Percentiles rank a stretch among this genome's conserved stretches.
Conservation (phyloP, 2,329 filamentous ascomycete species). For the Calonectria pseudoturangicola region DNA sequence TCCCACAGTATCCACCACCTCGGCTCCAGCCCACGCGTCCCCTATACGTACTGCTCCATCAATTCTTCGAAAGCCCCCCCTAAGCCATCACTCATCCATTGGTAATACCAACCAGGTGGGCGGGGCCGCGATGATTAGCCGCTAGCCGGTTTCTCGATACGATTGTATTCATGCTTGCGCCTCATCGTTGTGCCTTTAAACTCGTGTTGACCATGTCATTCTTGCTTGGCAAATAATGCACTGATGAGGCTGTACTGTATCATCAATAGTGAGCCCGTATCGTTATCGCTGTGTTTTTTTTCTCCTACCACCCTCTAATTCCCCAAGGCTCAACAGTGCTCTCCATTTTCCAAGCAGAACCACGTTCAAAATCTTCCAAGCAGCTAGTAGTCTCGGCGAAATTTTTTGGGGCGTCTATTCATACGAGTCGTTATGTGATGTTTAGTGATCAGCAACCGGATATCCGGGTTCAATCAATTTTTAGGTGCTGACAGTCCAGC, state of each 20-base stretch:
- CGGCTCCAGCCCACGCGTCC: conserved; percentile 35
- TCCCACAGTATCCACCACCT: conserved; percentile 32
- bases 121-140: conserved; percentile 16
- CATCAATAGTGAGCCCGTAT: not conserved
- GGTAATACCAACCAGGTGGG: not conserved
- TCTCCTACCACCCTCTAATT: not conserved
- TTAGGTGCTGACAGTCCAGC: conserved; percentile 35
- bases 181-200: conserved; percentile 11
- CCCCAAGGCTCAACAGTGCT: not conserved
- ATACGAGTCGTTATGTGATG: not conserved
- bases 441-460: conserved; percentile 22
- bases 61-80: conserved; percentile 16
- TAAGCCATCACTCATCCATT: conserved; percentile 17
- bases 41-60: conserved; percentile 8
- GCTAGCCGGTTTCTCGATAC: conserved; percentile 6
- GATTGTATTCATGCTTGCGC: conserved; percentile 9
- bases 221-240: conserved; percentile 29
- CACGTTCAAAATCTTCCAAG: conserved; percentile 22
- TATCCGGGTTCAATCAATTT: conserved; percentile 37
- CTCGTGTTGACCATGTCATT: conserved; percentile 40
- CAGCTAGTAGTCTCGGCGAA: conserved; percentile 9
- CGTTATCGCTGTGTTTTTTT: not conserved
- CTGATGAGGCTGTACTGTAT: not conserved
- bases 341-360: not conserved
- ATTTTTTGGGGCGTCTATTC: not conserved